Evolutionary conservation across 192 early-diverging fungal species (phyloP).

Genomic region (Rhizoclosmatium globosum): DNA sequence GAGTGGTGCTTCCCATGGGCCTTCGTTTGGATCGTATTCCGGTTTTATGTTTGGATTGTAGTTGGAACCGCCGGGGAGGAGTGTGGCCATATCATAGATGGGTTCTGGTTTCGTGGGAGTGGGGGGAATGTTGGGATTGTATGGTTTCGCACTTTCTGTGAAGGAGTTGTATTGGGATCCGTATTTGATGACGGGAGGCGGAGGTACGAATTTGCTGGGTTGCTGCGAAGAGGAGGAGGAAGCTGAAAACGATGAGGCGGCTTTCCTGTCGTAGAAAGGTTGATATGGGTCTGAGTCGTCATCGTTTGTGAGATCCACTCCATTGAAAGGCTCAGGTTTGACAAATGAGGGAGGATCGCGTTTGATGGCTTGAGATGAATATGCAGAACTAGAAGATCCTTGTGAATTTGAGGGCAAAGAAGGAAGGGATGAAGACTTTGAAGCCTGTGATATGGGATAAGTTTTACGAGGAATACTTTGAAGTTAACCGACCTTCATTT

Average conservation of each 20-base stretch:
- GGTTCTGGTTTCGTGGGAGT: background rate
- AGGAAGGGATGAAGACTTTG: too few species aligned
- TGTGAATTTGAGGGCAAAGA: too few species aligned
- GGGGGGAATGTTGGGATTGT: background rate
- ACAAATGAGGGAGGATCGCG: background rate
- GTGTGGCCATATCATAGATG: conserved; percentile 29
- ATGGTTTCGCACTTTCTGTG: background rate
- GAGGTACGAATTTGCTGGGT: conserved; percentile 6
- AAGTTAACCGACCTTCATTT: background rate
- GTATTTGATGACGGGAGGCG: conserved; percentile 2
- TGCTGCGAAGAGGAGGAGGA: background rate
- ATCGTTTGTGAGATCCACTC: background rate
- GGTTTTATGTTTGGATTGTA: background rate
- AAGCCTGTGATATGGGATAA: too few species aligned
- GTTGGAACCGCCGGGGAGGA: background rate
- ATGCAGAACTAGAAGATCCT: too few species aligned
- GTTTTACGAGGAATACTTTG: background rate
- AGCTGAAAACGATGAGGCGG: background rate
- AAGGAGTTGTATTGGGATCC: background rate
- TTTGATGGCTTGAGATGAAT: too few species aligned
- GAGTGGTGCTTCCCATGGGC: conserved; percentile 25
- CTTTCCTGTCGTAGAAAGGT: background rate
- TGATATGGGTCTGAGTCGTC: background rate
- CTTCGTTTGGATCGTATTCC: conserved; percentile 1
- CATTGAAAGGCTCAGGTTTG: background rate